Evolutionary conservation across 1,284 basidiomycete genomes (phyloP).

Genomic region (Pyrrhoderma noxium): DNA sequence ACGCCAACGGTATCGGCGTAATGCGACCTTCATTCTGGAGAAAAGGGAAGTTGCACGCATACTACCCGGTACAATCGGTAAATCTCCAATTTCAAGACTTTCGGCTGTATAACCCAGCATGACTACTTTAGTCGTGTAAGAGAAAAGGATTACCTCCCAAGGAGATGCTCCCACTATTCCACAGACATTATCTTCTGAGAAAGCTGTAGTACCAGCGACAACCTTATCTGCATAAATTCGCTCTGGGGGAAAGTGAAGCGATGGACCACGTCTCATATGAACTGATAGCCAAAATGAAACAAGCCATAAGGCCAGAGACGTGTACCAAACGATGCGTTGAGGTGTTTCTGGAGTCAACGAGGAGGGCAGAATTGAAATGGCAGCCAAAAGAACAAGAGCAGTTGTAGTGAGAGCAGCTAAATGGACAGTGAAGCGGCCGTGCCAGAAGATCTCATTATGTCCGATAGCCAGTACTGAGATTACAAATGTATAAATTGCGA

Average conservation of each 20-base stretch:
- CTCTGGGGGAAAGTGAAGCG: conserved; percentile 62
- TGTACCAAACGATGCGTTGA: conserved; percentile 38
- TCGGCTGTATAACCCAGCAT: conserved; percentile 68
- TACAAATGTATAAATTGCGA: conserved; percentile 54
- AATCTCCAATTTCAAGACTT: conserved; percentile 76
- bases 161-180: conserved; percentile 45
- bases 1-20: conserved; percentile 35
- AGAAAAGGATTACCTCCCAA: conserved; percentile 63
- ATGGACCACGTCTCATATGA: conserved; percentile 65
- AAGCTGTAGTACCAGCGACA: conserved; percentile 46
- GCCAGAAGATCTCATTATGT: conserved; percentile 40
- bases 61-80: conserved; percentile 68
- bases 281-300: conserved; percentile 42
- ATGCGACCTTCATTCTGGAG: conserved; percentile 36
- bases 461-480: conserved; percentile 48
- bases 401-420: conserved; percentile 51
- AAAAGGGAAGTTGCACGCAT: conserved; percentile 64
- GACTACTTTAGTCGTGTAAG: conserved; percentile 78
- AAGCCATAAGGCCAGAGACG: conserved; percentile 42
- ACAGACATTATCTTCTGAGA: conserved; percentile 57
- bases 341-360: conserved; percentile 17
- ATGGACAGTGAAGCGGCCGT: conserved; percentile 61
- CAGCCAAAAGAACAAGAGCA: conserved; percentile 43
- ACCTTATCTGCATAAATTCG: conserved; percentile 71
- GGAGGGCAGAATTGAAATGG: conserved; percentile 49